Base-by-base conservation (phyloP, 768 basidiomycete genomes). In the Mycena rebaudengoi region DNA sequence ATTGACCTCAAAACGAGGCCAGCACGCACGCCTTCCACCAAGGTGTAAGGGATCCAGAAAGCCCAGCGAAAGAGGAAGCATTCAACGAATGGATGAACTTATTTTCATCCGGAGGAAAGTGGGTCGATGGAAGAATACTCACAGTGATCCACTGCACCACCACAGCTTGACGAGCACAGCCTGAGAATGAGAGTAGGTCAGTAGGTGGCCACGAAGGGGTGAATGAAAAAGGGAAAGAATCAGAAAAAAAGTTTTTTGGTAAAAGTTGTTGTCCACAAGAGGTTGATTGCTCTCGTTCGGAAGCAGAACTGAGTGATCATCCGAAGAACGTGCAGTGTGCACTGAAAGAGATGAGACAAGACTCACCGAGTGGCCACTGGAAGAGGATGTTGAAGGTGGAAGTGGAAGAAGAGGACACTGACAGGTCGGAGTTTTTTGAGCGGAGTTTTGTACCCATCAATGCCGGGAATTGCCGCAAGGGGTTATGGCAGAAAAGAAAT, bases 201-300 rank as follows among this genome's bases (percentile, higher is more conserved):
- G 61, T 7, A 29, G 41, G 33, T 28, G 18, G 37, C 3, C 23
- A 29, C 28, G 18, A 40, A 23, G 30, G 33, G 32, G 14, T 16
- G n/a, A 21, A 28, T 11, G n/a, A 29, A 45, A 20, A 51, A 52
- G n/a, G n/a, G 23, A 41, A 52, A 44, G 35, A 32, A 26, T 64
- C 62, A 64, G 62, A 58, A 44, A n/a, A n/a, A n/a, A 52, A 20
- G 51, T 64, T 39, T 50, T 60, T 57, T 48, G 48, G 46, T 46
- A 50, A 52, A 23, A 44, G 14, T 7, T 53, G 55, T 30, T 64
- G 62, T 64, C 62, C 62, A 64, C 62, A 64, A 64, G 62, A 64
- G 62, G 56, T 58, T 63, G 59, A 54, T 62, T 64, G 25, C 55
- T 58, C 62, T 64, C 62, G 56, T 64, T 64, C 62, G 62, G 62